phyloP scores from a whole-genome alignment of 2,329 filamentous ascomycete species.

The Fusarium keratoplasticum region DNA sequence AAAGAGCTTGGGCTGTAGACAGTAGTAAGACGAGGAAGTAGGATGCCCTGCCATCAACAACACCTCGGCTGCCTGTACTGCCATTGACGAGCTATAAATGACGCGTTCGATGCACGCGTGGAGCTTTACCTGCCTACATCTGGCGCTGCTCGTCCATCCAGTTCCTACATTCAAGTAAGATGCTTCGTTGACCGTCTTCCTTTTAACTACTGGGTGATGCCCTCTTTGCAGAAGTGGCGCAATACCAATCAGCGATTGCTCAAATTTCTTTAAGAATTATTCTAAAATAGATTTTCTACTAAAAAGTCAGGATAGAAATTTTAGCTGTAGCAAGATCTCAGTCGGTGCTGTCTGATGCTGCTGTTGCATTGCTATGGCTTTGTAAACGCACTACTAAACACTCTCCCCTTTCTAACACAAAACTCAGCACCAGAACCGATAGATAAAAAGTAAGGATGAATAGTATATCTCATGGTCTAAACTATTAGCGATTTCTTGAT shows the following conservation, averaged over 20 bases:
- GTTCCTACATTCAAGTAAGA: neutral
- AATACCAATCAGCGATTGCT: neutral
- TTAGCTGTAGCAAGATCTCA: neutral
- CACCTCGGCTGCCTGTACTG: neutral
- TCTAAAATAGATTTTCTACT: neutral
- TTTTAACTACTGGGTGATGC: accelerated
- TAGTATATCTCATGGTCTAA: neutral
- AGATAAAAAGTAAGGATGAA: neutral
- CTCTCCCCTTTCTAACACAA: neutral
- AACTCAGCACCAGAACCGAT: neutral
- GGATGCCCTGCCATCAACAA: neutral
- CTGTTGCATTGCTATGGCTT: neutral
- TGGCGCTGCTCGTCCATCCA: neutral
- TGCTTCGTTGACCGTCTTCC: neutral
- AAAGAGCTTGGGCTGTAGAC: neutral
- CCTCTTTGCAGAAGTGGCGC: neutral
- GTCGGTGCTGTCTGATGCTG: too few species aligned
- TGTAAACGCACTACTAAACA: neutral
- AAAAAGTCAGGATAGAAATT: neutral
- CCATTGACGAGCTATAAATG: neutral
- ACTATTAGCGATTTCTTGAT: neutral
- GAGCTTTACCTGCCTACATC: neutral
- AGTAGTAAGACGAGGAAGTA: neutral
- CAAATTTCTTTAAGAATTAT: neutral
- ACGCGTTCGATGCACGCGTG: neutral